phyloP scores from a whole-genome alignment of 2,329 filamentous ascomycete species.

The Clarireedia paspali region DNA sequence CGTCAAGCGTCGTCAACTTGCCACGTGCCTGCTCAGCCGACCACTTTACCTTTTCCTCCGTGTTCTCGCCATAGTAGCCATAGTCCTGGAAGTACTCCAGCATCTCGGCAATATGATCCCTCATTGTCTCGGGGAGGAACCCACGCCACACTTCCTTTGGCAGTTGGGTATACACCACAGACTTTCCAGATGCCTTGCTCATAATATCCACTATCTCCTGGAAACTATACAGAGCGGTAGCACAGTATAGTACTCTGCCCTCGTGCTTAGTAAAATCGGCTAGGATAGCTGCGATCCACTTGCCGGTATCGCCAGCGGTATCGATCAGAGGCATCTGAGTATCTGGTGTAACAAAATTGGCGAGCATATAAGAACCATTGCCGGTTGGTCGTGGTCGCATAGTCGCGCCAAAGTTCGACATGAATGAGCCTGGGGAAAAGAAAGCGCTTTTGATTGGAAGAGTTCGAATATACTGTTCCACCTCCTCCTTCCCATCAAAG shows the following conservation, averaged over 20 bases:
- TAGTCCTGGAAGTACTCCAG: conserved; percentile 26
- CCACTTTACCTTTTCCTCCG: conserved; percentile 28
- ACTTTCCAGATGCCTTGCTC: conserved; percentile 29
- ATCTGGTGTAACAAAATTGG: conserved; percentile 14
- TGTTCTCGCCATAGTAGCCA: conserved; percentile 31
- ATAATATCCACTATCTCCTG: conserved; percentile 29
- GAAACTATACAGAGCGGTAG: conserved; percentile 31
- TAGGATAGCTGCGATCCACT: conserved; percentile 32
- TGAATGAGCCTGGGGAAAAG: conserved; percentile 39
- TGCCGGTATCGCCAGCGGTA: conserved; percentile 23
- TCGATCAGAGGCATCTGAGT: conserved; percentile 26
- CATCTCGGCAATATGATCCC: conserved; percentile 19
- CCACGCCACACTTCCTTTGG: conserved; percentile 9
- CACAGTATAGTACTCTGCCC: conserved; percentile 39
- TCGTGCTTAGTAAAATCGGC: conserved; percentile 36
- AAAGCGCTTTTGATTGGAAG: conserved; percentile 38
- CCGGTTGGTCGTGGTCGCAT: conserved; percentile 7
- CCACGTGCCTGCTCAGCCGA: conserved; percentile 26
- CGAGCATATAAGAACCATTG: conserved; percentile 17
- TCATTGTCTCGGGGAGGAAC: neutral
- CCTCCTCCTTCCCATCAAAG: conserved; percentile 29
- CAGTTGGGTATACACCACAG: conserved; percentile 13
- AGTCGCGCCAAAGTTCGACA: conserved; percentile 21
- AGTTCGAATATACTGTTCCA: conserved; percentile 30
- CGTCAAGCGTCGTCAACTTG: conserved; percentile 29